Conservation (phyloP, 2,329 filamentous ascomycete species). For the Cladophialophora psammophila region DNA sequence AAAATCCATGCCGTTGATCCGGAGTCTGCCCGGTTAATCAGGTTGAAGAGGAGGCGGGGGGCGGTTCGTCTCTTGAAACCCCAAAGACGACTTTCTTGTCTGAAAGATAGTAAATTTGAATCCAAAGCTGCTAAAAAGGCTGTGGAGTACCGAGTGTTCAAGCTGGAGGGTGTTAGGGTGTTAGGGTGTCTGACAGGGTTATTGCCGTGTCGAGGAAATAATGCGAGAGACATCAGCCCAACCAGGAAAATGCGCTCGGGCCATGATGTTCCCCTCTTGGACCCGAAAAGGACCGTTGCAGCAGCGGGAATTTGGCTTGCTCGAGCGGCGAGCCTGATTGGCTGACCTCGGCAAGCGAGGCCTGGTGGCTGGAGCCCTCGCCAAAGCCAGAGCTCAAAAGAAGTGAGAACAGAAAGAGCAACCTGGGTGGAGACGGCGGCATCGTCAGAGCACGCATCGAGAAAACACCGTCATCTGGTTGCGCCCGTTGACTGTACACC, state of each 20-base stretch:
- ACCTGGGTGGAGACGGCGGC: not conserved
- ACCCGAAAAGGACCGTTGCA: not conserved
- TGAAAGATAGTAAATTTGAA: not conserved
- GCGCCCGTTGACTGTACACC: conserved; percentile 7
- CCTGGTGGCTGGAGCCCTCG: not conserved
- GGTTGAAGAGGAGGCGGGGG: not conserved
- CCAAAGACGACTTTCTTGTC: not conserved
- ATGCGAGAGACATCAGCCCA: conserved; percentile 3
- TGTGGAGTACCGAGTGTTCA: not conserved
- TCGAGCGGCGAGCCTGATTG: too few relatives aligned
- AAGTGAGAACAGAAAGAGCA: not conserved
- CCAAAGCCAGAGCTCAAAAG: not conserved
- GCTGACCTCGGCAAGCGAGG: too few relatives aligned
- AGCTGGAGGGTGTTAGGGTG: not conserved
- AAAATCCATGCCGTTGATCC: conserved; percentile 10
- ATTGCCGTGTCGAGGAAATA: conserved; percentile 12
- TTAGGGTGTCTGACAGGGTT: conserved; percentile 8
- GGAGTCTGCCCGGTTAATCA: conserved; percentile 18
- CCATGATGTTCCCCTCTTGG: not conserved
- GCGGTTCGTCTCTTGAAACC: conserved; percentile 3
- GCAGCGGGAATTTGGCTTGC: conserved; percentile 7
- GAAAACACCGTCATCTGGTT: not conserved
- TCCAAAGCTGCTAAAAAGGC: not conserved
- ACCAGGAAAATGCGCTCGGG: not conserved
- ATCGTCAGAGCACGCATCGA: not conserved